These are phyloP conservation scores for Nannochloropsis gaditana DNA, from an alignment of 108 stramenopile genomes.

Conservation along the genomic window DNA sequence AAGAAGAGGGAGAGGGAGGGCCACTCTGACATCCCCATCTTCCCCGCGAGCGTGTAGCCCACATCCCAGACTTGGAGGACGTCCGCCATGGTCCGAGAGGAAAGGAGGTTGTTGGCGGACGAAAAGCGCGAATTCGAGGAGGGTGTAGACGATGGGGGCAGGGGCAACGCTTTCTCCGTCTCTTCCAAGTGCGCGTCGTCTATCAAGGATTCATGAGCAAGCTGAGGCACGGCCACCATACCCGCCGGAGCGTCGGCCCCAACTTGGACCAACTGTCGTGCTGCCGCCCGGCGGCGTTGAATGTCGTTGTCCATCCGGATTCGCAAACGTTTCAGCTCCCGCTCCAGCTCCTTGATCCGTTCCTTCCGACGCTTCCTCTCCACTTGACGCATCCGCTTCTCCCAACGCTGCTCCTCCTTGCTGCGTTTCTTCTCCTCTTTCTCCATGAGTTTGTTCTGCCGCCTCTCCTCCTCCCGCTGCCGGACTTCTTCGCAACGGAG, in stretches of 20 bases:
- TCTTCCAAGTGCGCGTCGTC: background rate
- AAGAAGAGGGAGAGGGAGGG: conserved; percentile 14
- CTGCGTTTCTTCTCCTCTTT: conserved; percentile 17
- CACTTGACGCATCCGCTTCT: conserved; percentile 1
- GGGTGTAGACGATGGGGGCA: background rate
- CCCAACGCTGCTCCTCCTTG: background rate
- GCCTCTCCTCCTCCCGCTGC: background rate
- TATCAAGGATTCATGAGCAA: background rate
- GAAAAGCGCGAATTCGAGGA: background rate
- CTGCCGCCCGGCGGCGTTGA: background rate
- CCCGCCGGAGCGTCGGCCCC: background rate
- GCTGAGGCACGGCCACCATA: background rate
- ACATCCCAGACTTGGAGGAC: background rate
- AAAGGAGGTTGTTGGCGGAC: background rate
- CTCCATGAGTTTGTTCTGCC: background rate
- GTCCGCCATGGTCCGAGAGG: background rate
- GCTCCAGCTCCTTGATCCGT: background rate
- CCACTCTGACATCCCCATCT: background rate
- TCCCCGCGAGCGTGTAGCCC: background rate
- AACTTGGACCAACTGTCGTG: background rate
- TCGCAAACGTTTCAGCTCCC: conserved; percentile 8
- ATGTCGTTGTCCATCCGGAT: conserved; percentile 11
- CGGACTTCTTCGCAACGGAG: background rate
- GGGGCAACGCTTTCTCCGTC: background rate
- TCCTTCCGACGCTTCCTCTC: background rate